Conservation (phyloP, 176 grass and related monocot genomes). For the Hordeum vulgare region MorexV3_pseudomolecules_assembly NC_058524.1:43344064-43344563, state of each 20-base stretch:
- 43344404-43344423: constrained; percentile 79
- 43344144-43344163: constrained; percentile 75
- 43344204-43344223: constrained; percentile 58
- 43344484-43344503: constrained; percentile 78
- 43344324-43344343: constrained; percentile 78
- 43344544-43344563: constrained; percentile 61
- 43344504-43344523: constrained; percentile 61
- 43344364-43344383: constrained; percentile 80
- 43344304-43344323: constrained; percentile 94
- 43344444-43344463: constrained; percentile 70
- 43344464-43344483: constrained; percentile 89
- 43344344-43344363: constrained; percentile 93
- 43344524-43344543: constrained; percentile 58
- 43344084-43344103: constrained; percentile 75
- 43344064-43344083: constrained; percentile 97
- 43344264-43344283: constrained; percentile 69
- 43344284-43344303: constrained; percentile 90
- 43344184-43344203: constrained; percentile 74
- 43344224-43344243: constrained; percentile 58
- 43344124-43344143: constrained; percentile 91
- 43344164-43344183: constrained; percentile 79
- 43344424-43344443: constrained; percentile 73
- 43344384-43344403: constrained; percentile 59
- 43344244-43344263: constrained; percentile 74
- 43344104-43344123: constrained; percentile 80